Evolutionary conservation across 805 yeast species (phyloP).

Genomic region (Teunomyces lycoperdinae): DNA sequence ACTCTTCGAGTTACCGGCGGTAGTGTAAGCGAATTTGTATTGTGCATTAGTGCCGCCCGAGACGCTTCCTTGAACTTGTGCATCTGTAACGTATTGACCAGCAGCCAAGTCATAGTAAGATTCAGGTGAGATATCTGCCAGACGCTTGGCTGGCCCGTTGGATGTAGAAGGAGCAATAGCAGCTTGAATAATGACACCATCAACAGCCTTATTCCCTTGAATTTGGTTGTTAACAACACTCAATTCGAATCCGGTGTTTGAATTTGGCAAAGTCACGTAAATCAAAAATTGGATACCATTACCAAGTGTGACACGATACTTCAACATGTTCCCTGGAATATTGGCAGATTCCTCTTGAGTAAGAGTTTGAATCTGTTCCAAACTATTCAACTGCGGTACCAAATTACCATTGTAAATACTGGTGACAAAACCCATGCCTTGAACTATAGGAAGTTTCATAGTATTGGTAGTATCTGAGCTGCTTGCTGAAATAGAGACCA

Average conservation of each 20-base stretch:
- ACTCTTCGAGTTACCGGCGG: slow-evolving; percentile 48
- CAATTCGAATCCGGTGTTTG: slow-evolving; percentile 34
- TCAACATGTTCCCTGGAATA: slow-evolving; percentile 15
- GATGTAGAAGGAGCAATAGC: slow-evolving; percentile 44
- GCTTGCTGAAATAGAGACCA: slow-evolving; percentile 38
- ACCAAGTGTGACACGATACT: slow-evolving; percentile 39
- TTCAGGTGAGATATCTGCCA: slow-evolving; percentile 17
- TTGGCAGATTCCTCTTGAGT: slow-evolving; percentile 4
- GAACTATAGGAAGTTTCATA: slow-evolving; percentile 50
- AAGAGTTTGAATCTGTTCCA: slow-evolving; percentile 11
- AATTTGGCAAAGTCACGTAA: slow-evolving; percentile 45
- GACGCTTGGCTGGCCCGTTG: slow-evolving; percentile 10
- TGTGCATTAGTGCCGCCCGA: slow-evolving; percentile 44
- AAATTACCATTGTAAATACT: slow-evolving; percentile 52
- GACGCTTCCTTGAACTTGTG: slow-evolving; percentile 45
- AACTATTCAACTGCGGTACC: slow-evolving; percentile 48
- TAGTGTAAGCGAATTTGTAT: slow-evolving; percentile 48
- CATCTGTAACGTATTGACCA: slow-evolving; percentile 59
- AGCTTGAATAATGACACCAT: slow-evolving; percentile 51
- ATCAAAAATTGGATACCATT: slow-evolving; percentile 49
- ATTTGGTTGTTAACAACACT: slow-evolving; percentile 31
- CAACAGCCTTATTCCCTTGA: slow-evolving; percentile 33
- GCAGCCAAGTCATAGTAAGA: slow-evolving; percentile 61
- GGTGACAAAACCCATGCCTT: slow-evolving; percentile 60
- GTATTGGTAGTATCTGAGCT: slow-evolving; percentile 27